Evolutionary conservation across 345 rosid genomes (phyloP).

Genomic region (Salix koriyanagi): DNA sequence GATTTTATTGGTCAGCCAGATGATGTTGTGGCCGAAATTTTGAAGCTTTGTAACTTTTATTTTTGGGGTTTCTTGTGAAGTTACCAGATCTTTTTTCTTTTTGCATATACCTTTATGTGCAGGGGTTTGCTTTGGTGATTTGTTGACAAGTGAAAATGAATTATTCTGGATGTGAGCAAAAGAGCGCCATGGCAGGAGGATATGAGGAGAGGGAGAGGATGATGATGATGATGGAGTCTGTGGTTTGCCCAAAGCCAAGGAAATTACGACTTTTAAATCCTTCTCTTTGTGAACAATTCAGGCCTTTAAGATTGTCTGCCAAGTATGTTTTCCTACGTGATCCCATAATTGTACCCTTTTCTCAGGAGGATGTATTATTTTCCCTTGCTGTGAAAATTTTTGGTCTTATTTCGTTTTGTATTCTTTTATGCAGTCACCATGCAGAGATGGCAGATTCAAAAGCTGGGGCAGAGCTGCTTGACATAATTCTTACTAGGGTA

Average conservation of each 20-base stretch:
- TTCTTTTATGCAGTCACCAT: slow-evolving; percentile 23
- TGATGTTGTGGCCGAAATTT: neutral
- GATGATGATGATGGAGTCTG: slow-evolving; percentile 27
- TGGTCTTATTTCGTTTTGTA: neutral
- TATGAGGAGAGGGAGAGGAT: slow-evolving; percentile 34
- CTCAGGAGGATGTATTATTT: neutral
- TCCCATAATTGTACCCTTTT: neutral
- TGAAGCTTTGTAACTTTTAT: neutral
- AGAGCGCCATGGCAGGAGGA: slow-evolving; percentile 38
- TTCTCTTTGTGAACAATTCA: slow-evolving; percentile 20
- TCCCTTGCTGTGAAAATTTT: neutral
- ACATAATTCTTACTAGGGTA: slow-evolving; percentile 56
- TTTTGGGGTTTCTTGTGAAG: neutral
- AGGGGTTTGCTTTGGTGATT: slow-evolving; percentile 10
- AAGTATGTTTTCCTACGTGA: slow-evolving; percentile 12
- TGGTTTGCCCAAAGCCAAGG: slow-evolving; percentile 62
- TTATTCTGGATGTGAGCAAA: slow-evolving; percentile 25
- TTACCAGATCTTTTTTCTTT: neutral
- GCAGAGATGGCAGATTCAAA: slow-evolving; percentile 46
- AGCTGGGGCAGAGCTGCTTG: slow-evolving; percentile 63
- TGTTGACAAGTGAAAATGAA: slow-evolving; percentile 16
- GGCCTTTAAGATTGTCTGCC: slow-evolving; percentile 24
- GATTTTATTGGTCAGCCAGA: neutral
- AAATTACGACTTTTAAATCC: slow-evolving; percentile 39
- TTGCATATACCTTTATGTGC: neutral